Evolutionary conservation across 495 filamentous ascomycete species (phyloP).

Genomic region (Thermothielavioides terrestris): DNA sequence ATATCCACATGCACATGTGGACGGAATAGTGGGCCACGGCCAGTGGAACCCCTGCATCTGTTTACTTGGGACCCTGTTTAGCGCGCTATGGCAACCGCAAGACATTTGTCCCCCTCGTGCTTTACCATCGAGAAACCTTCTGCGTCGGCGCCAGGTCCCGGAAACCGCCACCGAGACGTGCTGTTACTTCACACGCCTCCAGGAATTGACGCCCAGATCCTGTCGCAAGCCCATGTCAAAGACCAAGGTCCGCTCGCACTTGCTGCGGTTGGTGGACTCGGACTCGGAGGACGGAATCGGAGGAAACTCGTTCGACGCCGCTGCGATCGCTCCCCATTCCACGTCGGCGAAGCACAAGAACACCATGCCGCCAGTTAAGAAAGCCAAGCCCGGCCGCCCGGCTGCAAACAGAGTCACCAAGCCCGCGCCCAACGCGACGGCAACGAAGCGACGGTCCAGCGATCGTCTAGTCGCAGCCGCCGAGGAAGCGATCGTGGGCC

Average conservation of each 20-base stretch:
- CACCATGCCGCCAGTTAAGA: conserved; percentile 39
- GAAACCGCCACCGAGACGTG: background rate
- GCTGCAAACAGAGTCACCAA: conserved; percentile 34
- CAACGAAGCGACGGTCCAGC: conserved; percentile 21
- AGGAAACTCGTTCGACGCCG: conserved; percentile 29
- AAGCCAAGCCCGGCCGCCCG: conserved; percentile 18
- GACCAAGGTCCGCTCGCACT: conserved; percentile 33
- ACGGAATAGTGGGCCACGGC: no score
- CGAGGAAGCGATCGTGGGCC: conserved; percentile 21
- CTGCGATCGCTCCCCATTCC: conserved; percentile 16
- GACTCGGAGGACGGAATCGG: conserved; percentile 54
- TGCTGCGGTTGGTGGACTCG: conserved; percentile 58
- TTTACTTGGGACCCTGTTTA: no score
- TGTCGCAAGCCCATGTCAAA: conserved; percentile 25
- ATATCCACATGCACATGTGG: no score
- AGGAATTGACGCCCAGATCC: background rate
- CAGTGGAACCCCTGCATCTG: no score
- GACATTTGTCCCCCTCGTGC: no score
- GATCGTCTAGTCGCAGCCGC: conserved; percentile 23
- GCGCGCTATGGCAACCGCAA: no score
- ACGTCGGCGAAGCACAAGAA: conserved; percentile 13
- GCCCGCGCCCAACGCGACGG: conserved; percentile 22
- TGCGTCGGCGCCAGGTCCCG: no score
- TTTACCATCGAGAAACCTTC: no score
- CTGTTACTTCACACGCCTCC: background rate